Base-by-base conservation (phyloP, 192 early-diverging fungal genomes). In the Entomortierella beljakovae region DNA sequence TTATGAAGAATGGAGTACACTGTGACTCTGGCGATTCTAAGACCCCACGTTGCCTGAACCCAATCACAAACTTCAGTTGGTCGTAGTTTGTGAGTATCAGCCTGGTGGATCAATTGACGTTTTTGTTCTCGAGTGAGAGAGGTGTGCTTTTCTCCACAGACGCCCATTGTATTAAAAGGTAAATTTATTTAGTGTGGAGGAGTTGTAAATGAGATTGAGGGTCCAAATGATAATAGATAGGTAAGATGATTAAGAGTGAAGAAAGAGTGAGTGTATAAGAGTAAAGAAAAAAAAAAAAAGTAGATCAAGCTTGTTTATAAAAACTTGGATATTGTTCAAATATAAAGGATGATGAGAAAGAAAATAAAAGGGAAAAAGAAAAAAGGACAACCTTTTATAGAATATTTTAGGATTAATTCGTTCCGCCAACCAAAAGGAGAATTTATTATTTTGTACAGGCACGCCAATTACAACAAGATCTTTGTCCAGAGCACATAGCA, bases 1-100 rank as follows among this genome's bases (percentile, higher is more conserved):
- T 79, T 79, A 61, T 79, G 75, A 33, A 79, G 67, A 33, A 79
- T 79, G 20, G 75, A 79, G 57, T 79, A 79, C 5, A 79, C 75
- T 5, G 75, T 79, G 25, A 79, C 75, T 15, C 75, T 43, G n/a
- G 75, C 75, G 51, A 79, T 79, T 10, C 75, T 55, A 20, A 79
- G 62, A 11, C 75, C 75, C 75, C 75, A 79, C 8, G 75, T 79
- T 23, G 66, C 68, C 26, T 69, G 68, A 8, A 79, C 75, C 75
- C 75, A 79, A 49, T 79, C 75, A 28, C 75, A 79, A 28, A 79
- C 75, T 28, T 79, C 75, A 10, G 75, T 79, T 1, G 75, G 75
- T 6, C 75, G 75, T 31, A 79, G 62, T 57, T 79, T 79, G 67
- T 79, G 68, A 31, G 75, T 79, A 49, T 79, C 75, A 7, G 75